A percentile compares a stretch with the other conserved stretches of the same genome.
These are phyloP conservation scores for Priceomyces castillae DNA, from an alignment of 805 yeast species.

Conservation along the genomic window DNA sequence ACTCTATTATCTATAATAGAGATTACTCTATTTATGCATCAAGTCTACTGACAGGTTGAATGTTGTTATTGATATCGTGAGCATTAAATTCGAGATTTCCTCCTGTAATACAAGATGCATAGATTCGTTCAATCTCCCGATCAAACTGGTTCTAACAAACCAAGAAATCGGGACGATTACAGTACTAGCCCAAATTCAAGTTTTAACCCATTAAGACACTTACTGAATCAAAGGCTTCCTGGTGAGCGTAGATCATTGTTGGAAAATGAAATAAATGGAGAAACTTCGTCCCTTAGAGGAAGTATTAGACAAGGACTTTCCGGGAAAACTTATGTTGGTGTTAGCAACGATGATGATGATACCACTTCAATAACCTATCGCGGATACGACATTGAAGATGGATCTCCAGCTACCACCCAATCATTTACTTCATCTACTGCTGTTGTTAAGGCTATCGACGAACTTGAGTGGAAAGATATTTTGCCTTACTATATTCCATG, in stretches of 20 bases:
- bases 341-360: neutral
- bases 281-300: neutral
- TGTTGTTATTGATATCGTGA: no score
- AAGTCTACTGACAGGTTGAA: no score
- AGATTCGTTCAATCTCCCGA: neutral
- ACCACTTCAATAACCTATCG: slow-evolving; percentile 1
- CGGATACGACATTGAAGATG: neutral
- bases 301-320: neutral
- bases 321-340: neutral
- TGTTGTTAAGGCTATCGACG: slow-evolving; percentile 12
- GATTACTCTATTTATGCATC: no score
- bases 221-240: neutral
- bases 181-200: neutral
- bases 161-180: neutral
- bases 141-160: neutral
- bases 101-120: neutral
- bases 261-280: neutral
- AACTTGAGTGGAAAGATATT: slow-evolving; percentile 26
- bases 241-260: slow-evolving; percentile 5
- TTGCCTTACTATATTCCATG: slow-evolving; percentile 68
- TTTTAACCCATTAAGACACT: neutral
- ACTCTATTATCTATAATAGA: no score
- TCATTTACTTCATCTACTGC: neutral
- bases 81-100: no score
- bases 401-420: neutral